Evolutionary conservation across 768 basidiomycete species (phyloP), one percentile per base, ranked within the genome.

Genomic region (Suillus subalutaceus): DNA sequence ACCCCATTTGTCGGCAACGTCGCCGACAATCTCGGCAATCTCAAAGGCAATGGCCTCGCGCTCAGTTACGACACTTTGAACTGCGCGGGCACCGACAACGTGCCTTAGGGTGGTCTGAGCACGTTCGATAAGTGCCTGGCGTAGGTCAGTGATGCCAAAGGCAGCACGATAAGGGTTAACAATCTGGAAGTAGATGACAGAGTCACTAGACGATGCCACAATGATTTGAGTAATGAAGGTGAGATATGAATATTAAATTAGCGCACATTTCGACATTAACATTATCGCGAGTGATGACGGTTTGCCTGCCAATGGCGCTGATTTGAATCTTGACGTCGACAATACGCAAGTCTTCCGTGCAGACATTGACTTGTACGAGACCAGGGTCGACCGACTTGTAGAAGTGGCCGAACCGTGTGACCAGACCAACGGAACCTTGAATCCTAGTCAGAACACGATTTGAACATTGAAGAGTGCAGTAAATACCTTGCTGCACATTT

Each of bases 251-350:
- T 23, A 18, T 30, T 30, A 13, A 8, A 63, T 53, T 63, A 62
- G 82, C 88, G 53, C 73, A 92, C 92, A 96, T 94, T 72, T 94
- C 92, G 67, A 96, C 93, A 70, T 94, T 95, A 76, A 97, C 96
- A 73, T 97, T 97, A 82, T 97, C 96, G 65, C 94, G 89, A 44
- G 96, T 97, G 78, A 97, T 95, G 74, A 98, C 96, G 48, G 83
- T 87, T 80, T 96, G 94, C 63, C 89, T 83, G 61, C 94, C 94
- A 72, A 96, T 94, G 32, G 91, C 80, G 70, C 88, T 91, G 71
- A 98, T 95, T 77, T 97, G 96, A 69, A 99, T 97, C 79, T 96
- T 97, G 78, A 98, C 96, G 74, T 97, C 93, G 69, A 98, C 94
- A 58, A 91, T 77, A 65, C 89, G 88, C 53, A 99, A 84, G 2